Evolutionary conservation across 2,329 filamentous ascomycete genomes (phyloP).

Genomic region (Trichoderma sp.): DNA sequence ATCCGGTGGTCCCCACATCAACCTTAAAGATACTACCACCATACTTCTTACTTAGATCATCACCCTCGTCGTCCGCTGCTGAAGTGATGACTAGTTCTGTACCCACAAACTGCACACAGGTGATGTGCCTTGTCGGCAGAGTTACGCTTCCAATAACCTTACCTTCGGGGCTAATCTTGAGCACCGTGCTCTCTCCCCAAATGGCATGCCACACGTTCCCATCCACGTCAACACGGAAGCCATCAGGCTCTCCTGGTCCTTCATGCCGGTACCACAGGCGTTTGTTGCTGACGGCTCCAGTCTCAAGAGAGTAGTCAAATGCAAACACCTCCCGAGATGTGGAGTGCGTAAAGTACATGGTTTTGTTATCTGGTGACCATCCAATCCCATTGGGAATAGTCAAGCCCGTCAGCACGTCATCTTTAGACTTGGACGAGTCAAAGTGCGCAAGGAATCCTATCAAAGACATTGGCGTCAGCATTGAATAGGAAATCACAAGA

Average conservation of each 20-base stretch:
- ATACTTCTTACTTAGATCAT: slow-evolving; percentile 63
- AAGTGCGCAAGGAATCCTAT: slow-evolving; percentile 76
- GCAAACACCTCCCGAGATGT: slow-evolving; percentile 70
- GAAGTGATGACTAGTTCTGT: slow-evolving; percentile 78
- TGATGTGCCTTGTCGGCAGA: slow-evolving; percentile 77
- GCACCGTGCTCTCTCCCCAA: slow-evolving; percentile 76
- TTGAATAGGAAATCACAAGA: neutral
- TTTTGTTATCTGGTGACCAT: slow-evolving; percentile 74
- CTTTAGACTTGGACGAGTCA: slow-evolving; percentile 56
- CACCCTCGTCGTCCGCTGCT: slow-evolving; percentile 68
- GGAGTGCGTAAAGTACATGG: slow-evolving; percentile 83
- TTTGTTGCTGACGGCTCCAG: slow-evolving; percentile 68
- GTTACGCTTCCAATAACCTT: slow-evolving; percentile 73
- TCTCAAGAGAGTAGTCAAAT: slow-evolving; percentile 71
- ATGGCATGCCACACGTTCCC: slow-evolving; percentile 89
- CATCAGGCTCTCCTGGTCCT: slow-evolving; percentile 73
- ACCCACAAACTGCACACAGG: slow-evolving; percentile 80
- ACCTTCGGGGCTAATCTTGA: slow-evolving; percentile 73
- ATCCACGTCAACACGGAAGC: slow-evolving; percentile 80
- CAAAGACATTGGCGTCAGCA: neutral
- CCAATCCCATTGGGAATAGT: slow-evolving; percentile 84
- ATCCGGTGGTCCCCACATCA: slow-evolving; percentile 72
- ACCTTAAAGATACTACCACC: slow-evolving; percentile 76
- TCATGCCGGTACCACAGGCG: slow-evolving; percentile 74
- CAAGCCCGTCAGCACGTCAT: slow-evolving; percentile 64